Conservation (phyloP, 805 yeast species). For the Metschnikowia dekortorum region DNA sequence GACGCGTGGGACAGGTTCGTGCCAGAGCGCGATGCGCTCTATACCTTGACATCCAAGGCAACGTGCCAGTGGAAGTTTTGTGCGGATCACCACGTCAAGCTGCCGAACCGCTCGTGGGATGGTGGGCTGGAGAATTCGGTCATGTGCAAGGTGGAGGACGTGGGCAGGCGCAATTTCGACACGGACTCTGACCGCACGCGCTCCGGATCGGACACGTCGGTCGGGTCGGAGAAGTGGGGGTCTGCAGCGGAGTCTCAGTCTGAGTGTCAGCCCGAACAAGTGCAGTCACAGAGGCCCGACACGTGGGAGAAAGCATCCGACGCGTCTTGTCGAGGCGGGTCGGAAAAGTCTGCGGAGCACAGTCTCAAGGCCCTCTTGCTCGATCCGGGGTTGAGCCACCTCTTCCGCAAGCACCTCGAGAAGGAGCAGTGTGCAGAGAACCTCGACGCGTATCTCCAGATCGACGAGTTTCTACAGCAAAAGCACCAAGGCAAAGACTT, state of each 20-base stretch:
- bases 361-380: conserved; percentile 39
- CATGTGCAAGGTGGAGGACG: not conserved
- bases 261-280: too few relatives aligned
- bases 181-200: not conserved
- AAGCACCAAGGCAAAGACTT: conserved; percentile 41
- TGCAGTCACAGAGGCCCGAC: too few relatives aligned
- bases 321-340: too few relatives aligned
- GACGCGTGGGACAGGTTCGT: conserved; percentile 23
- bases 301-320: not conserved
- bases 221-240: not conserved
- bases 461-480: conserved; percentile 48
- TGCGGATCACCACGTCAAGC: not conserved
- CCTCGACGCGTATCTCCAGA: conserved; percentile 62
- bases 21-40: conserved; percentile 37
- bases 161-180: not conserved
- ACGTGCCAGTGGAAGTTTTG: conserved; percentile 2
- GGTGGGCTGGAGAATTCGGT: not conserved
- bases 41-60: conserved; percentile 24
- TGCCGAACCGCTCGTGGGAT: not conserved
- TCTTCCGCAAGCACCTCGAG: conserved; percentile 63
- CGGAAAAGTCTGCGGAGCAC: not conserved
- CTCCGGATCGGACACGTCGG: not conserved
- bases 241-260: too few relatives aligned
- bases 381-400: conserved; percentile 72
- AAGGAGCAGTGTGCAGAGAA: conserved; percentile 70